Evolutionary conservation across 2,329 filamentous ascomycete genomes (phyloP), one percentile per base, ranked within the genome.

Genomic region (Phoma sp.): DNA sequence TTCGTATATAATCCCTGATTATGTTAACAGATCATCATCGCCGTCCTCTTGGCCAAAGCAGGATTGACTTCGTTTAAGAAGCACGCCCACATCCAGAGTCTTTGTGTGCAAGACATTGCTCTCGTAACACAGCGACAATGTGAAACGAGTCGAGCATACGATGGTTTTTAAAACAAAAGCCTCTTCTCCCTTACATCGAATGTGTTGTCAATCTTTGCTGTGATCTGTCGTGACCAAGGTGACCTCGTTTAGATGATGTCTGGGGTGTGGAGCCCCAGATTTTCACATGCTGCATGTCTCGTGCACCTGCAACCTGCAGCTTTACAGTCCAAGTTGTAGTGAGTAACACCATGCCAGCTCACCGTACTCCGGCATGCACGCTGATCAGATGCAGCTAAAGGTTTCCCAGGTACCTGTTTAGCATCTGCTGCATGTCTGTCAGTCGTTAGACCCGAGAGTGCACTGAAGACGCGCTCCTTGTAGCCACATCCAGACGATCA

Each of bases 231-330:
- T 17, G 15, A 35, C 15, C 32, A 17, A 35, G 15, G 15, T 17
- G 15, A 35, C 6, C 17, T 15, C 17, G 32, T 17, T 31, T 35
- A 13, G n/a, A 53, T 40, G 22, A 19, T 32, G 15, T 43, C 32
- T 43, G 38, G 51, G 36, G 51, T 44, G 51, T 46, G 51, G 53
- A 60, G 54, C 57, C 57, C 57, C 53, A 35, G 57, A 57, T 54
- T 51, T 48, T 60, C 57, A 60, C 57, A 57, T 60, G 49, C 35
- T 10, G 19, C 25, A 10, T 21, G 40, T 40, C 15, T 9, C 19
- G 19, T 19, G 21, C 21, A 2, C 21, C 6, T 25, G 2, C 6
- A 35, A 2, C 21, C 6, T 25, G 2, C 6, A 35, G 19, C 19
- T 25, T 21, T 24, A 38, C 6, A 32, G 19, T 33, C 10, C 32